Conservation (phyloP, 306 rosid species). For the Pterocarpus santalinus region DNA sequence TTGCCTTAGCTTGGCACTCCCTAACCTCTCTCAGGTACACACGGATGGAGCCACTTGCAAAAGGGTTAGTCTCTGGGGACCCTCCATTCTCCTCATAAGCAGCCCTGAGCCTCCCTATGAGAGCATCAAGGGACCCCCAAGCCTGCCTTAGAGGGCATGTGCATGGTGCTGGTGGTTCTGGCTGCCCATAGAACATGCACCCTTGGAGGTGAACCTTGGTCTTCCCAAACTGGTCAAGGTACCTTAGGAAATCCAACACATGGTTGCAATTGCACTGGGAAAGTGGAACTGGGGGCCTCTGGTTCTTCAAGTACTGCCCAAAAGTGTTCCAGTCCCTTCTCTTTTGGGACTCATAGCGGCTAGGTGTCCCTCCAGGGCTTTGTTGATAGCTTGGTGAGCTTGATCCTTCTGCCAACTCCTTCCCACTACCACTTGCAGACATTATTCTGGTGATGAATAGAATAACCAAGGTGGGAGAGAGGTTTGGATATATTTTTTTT, state of each 20-base stretch:
- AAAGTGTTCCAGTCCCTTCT: conserved; percentile 99
- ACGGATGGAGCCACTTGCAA: conserved; percentile 85
- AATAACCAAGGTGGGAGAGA: conserved; percentile 27
- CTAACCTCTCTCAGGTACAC: conserved; percentile 89
- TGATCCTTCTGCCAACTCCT: conserved; percentile 73
- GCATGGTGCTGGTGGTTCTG: conserved; percentile 98
- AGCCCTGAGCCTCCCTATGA: conserved; percentile 95
- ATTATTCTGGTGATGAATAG: conserved; percentile 23
- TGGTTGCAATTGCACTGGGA: conserved; percentile 90
- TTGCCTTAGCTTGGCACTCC: conserved; percentile 95
- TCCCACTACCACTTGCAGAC: conserved; percentile 61
- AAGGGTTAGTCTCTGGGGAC: conserved; percentile 83
- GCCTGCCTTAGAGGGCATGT: conserved; percentile 96
- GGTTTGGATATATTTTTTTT: conserved; percentile 25
- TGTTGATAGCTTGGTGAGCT: conserved; percentile 43
- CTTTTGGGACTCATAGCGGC: conserved; percentile 96
- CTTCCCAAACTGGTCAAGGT: conserved; percentile 95
- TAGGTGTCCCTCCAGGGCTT: conserved; percentile 58
- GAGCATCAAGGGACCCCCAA: conserved; percentile 99
- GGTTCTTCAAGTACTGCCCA: conserved; percentile 94
- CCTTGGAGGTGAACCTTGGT: conserved; percentile 95
- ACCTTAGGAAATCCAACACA: conserved; percentile 88
- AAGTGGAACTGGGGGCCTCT: conserved; percentile 84
- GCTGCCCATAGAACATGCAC: conserved; percentile 91
- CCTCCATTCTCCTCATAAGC: conserved; percentile 98